Evolutionary conservation across 73 alveolate genomes (phyloP), one percentile per base, ranked within the genome.

Genomic region (Tetrahymena thermophila): DNA sequence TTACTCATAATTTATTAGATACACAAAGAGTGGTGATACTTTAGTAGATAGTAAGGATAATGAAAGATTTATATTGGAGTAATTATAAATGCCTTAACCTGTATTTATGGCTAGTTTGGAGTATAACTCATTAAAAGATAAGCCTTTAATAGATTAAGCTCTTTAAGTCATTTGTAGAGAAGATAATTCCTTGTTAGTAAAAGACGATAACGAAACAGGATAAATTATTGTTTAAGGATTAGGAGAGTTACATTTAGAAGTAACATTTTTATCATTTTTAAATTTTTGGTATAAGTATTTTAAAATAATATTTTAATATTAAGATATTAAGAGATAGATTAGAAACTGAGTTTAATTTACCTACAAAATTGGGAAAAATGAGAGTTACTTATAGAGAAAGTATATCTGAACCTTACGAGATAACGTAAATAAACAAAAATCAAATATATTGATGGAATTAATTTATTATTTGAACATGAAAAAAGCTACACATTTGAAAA

Each of bases 171-270:
- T 98, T 28, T 44, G 97, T 11, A 95, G 96, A 84, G 99, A 98
- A 93, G 99, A 98, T 93, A 99, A 98, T 16, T 95, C 98, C 25
- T 93, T 97, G 23, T 40, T 94, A 34, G 97, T 98, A 9, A 98
- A 94, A 37, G 89, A 85, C 28, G 98, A 96, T 84, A 97, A 96
- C 38, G 99, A 97, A 50, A 94, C 98, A 43, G 98, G 98, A 17
- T 95, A 97, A 35, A 56, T 97, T 15, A 94, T 97, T 56, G 96
- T 97, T 31, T 94, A 97, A 42, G 99, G 99, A 8, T 93, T 97
- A 85, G 99, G 99, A 43, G 99, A 98, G 84, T 97, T 98, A 38
- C 99, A 98, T 95, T 94, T 98, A 25, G 99, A 98, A 96, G 94
- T 95, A 4, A 34, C 93, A 16, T 85, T 85, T 89, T 85, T 34